These are phyloP conservation scores for Gaultheria prostrata DNA, from an alignment of 148 eudicot species.

Conservation along the genomic window DNA sequence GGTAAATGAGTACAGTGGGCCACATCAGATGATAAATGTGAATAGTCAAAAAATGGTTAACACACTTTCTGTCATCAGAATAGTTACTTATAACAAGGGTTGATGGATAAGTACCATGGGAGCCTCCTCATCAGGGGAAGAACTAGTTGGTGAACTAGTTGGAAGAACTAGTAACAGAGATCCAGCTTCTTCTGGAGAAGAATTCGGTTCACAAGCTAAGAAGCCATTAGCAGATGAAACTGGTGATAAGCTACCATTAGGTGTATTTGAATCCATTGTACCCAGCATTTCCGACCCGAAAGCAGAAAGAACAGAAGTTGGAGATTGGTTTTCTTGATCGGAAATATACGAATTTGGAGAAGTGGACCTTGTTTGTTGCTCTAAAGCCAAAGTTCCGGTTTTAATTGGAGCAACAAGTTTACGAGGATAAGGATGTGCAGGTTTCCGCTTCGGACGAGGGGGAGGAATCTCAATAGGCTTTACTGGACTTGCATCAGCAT, in stretches of 20 bases:
- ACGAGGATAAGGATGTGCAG: slow-evolving; percentile 91
- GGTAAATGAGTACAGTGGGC: not conserved
- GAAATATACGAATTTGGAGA: slow-evolving; percentile 45
- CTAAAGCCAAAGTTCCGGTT: slow-evolving; percentile 31
- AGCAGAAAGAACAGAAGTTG: slow-evolving; percentile 72
- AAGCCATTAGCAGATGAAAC: slow-evolving; percentile 38
- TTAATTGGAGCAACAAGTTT: slow-evolving; percentile 44
- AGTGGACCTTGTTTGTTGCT: slow-evolving; percentile 36
- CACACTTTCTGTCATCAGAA: not conserved
- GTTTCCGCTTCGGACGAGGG: slow-evolving; percentile 92
- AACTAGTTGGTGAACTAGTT: slow-evolving; percentile 17
- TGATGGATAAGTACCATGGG: slow-evolving; percentile 43
- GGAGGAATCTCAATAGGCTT: slow-evolving; percentile 86
- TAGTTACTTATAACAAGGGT: not conserved
- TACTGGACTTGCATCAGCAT: slow-evolving; percentile 29
- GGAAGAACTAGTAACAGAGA: slow-evolving; percentile 22
- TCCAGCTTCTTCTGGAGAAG: slow-evolving; percentile 22
- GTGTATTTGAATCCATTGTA: slow-evolving; percentile 41
- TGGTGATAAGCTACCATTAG: slow-evolving; percentile 46
- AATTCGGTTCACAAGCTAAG: slow-evolving; percentile 29
- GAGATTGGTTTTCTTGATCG: slow-evolving; percentile 64
- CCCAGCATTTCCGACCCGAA: slow-evolving; percentile 46
- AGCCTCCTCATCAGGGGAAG: slow-evolving; percentile 29
- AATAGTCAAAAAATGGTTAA: not conserved
- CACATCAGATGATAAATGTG: not conserved